Conservation (phyloP, 306 rosid genomes). For the Castanospermum australe region DNA sequence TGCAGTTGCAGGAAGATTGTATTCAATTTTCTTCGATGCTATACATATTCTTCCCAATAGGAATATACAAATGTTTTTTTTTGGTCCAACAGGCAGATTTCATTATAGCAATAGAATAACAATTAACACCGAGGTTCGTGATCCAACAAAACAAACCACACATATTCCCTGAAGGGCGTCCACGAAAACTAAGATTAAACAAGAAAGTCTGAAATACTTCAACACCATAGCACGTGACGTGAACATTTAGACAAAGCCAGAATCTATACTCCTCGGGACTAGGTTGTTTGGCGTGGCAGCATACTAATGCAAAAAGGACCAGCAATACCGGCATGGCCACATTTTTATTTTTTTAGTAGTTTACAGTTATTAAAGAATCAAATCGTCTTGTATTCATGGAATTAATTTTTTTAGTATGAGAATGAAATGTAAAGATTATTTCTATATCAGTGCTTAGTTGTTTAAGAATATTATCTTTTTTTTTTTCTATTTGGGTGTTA, state of each 20-base stretch:
- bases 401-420: background rate
- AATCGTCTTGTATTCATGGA: background rate
- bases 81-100: background rate
- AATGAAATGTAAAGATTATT: background rate
- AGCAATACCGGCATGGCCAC: background rate
- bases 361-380: background rate
- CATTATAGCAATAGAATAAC: background rate
- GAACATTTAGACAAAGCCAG: background rate
- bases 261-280: constrained; percentile 7
- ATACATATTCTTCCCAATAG: constrained; percentile 41
- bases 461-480: too few species aligned
- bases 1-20: constrained; percentile 36
- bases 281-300: background rate
- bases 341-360: background rate
- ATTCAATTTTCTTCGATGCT: constrained; percentile 29
- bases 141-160: too few species aligned
- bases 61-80: constrained; percentile 28
- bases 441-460: background rate
- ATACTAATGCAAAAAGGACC: background rate
- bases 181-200: too few species aligned
- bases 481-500: too few species aligned
- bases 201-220: too few species aligned
- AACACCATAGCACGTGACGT: background rate
- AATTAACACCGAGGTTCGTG: constrained; percentile 1
- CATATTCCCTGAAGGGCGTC: too few species aligned